Percentiles rank a stretch among this genome's conserved stretches.
phyloP scores from a whole-genome alignment of 2,329 filamentous ascomycete genomes.

The Scedosporium apiospermum region DNA sequence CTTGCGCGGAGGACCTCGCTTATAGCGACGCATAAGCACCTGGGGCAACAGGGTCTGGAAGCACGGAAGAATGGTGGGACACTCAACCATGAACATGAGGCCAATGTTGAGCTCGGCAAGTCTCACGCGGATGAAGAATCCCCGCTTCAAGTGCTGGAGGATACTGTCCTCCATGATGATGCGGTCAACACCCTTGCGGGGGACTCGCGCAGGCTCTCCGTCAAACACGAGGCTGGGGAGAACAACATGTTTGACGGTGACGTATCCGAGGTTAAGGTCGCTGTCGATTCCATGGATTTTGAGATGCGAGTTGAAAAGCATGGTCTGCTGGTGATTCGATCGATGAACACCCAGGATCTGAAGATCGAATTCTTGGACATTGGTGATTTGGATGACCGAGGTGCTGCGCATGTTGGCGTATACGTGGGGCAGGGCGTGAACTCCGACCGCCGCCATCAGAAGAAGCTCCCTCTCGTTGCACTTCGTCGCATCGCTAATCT shows the following conservation, averaged over 20 bases:
- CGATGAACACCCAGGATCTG: conserved; percentile 46
- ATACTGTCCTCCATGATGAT: conserved; percentile 61
- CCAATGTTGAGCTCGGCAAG: conserved; percentile 53
- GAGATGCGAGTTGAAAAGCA: not conserved
- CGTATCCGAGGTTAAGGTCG: not conserved
- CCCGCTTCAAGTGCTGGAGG: conserved; percentile 44
- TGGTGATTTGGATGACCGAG: conserved; percentile 27
- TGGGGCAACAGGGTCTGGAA: conserved; percentile 61
- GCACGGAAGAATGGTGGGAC: conserved; percentile 45
- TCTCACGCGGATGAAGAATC: conserved; percentile 51
- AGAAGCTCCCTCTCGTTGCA: not conserved
- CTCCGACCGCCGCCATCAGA: not conserved
- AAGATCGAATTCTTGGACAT: conserved; percentile 45
- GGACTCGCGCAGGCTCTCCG: conserved; percentile 5
- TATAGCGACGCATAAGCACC: conserved; percentile 59
- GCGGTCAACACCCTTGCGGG: conserved; percentile 13
- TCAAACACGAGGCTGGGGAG: conserved; percentile 40
- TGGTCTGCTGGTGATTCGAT: conserved; percentile 21
- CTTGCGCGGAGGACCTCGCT: conserved; percentile 37
- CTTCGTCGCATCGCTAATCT: not conserved
- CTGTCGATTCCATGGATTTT: not conserved
- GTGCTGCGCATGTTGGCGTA: not conserved
- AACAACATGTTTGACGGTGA: conserved; percentile 18
- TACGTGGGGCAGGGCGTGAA: not conserved
- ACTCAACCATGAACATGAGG: conserved; percentile 53